Percentiles rank a stretch among this genome's conserved stretches.
phyloP scores from a whole-genome alignment of 106 monocot genomes.

The Triglochin maritima region DNA sequence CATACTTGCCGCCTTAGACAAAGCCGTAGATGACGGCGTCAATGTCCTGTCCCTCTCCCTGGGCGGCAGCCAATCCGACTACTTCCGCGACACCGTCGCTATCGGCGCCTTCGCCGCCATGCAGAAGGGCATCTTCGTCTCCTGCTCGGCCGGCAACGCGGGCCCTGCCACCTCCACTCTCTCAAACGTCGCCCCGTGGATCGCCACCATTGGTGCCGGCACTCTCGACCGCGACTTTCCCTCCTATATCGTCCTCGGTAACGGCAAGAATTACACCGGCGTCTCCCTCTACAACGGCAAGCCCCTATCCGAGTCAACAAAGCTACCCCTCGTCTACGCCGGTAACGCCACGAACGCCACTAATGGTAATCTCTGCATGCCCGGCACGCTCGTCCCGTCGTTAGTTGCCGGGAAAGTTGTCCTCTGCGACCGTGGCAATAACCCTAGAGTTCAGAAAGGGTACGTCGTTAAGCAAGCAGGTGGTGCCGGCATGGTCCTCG shows the following conservation, averaged over 20 bases:
- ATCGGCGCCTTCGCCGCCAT: conserved; percentile 75
- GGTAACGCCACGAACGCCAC: conserved; percentile 71
- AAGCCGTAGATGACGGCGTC: conserved; percentile 72
- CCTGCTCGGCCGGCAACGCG: conserved; percentile 88
- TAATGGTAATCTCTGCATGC: conserved; percentile 77
- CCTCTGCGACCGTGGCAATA: conserved; percentile 81
- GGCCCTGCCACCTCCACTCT: conserved; percentile 53
- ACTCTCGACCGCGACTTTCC: conserved; percentile 92
- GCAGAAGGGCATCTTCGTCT: conserved; percentile 81
- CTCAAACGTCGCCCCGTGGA: conserved; percentile 89
- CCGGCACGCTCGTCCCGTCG: conserved; percentile 58
- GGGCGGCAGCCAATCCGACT: conserved; percentile 74
- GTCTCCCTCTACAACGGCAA: conserved; percentile 83
- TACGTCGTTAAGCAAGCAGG: conserved; percentile 69
- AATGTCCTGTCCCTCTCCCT: conserved; percentile 77
- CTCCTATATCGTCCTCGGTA: conserved; percentile 47
- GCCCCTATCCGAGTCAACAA: conserved; percentile 18
- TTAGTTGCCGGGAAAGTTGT: conserved; percentile 78
- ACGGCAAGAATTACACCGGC: conserved; percentile 74
- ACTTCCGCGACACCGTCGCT: conserved; percentile 68
- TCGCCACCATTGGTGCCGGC: conserved; percentile 88
- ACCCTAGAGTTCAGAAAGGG: conserved; percentile 77
- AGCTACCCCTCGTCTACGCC: conserved; percentile 53
- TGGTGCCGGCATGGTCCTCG: conserved; percentile 71
- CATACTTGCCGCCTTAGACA: conserved; percentile 74